Evolutionary conservation across 148 eudicot genomes (phyloP).

Genomic region (Gaultheria prostrata): DNA sequence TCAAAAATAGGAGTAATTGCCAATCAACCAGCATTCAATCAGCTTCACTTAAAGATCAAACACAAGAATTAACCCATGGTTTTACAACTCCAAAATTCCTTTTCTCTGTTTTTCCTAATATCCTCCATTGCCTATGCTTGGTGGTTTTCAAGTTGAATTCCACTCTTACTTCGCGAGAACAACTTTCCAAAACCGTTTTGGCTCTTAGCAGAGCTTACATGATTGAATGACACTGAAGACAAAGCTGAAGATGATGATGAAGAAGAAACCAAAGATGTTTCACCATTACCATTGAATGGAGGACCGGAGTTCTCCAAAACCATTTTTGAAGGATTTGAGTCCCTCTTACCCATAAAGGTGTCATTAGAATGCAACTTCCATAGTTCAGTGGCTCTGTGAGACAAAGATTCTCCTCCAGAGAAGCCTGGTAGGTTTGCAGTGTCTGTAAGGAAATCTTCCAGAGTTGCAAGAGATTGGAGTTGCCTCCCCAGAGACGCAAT

Average conservation of each 20-base stretch:
- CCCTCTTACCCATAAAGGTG: conserved; percentile 28
- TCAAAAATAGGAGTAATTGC: conserved; percentile 8
- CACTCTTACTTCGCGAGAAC: conserved; percentile 53
- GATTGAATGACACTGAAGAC: conserved; percentile 25
- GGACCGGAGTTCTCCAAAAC: conserved; percentile 28
- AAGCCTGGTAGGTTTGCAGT: conserved; percentile 55
- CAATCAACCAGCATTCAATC: conserved; percentile 24
- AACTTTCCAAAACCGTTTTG: conserved; percentile 62
- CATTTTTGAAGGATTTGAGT: conserved; percentile 23
- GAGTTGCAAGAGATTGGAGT: conserved; percentile 63
- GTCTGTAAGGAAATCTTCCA: conserved; percentile 68
- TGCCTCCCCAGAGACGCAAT: conserved; percentile 65
- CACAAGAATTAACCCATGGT: neutral
- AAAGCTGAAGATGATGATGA: conserved; percentile 25
- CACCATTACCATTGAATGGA: conserved; percentile 28
- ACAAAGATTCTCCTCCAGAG: conserved; percentile 31
- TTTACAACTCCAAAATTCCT: neutral
- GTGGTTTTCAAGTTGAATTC: conserved; percentile 30
- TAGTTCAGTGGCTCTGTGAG: conserved; percentile 29
- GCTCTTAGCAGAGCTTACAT: conserved; percentile 33
- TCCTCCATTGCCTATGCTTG: conserved; percentile 17
- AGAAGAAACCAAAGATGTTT: conserved; percentile 32
- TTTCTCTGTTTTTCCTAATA: neutral
- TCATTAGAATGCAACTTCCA: conserved; percentile 53
- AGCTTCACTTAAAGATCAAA: conserved; percentile 16